Base-by-base conservation (phyloP, 1,284 basidiomycete genomes). In the Fistulina hepatica region DNA sequence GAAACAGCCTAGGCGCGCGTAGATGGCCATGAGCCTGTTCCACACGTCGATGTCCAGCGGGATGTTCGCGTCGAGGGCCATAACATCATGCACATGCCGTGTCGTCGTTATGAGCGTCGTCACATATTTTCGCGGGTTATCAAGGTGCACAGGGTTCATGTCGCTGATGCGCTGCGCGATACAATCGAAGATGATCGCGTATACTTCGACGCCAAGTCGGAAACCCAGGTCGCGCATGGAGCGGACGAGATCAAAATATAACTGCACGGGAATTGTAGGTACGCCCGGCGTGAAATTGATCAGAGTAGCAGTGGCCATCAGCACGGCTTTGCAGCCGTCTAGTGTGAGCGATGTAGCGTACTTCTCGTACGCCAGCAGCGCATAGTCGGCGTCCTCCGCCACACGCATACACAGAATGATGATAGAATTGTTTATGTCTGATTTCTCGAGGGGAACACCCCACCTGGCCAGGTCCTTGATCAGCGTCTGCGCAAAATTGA, bases 21-120 rank as follows among this genome's bases (percentile, higher is more conserved):
- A 97, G 2, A 88, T 81, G 54, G 88, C 78, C 84, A 97, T 90
- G 41, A 97, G 64, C 47, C 86, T 75, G 52, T 92, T 94, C 67
- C 84, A 79, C n/a, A 92, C 66, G 1, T 65, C 60, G 9, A 76
- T 65, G 50, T 92, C 82, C 3, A 88, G 84, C 15, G 74, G 69
- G 43, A 94, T 62, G 13, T 69, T 67, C 7, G 78, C 67, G 51
- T 95, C 90, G 28, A 91, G 64, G 33, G 78, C 80, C 48, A 95
- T 67, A 37, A 81, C 64, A 43, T 84, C 75, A 54, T 95, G 90
- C 13, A 82, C 67, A 19, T 79, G 71, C n/a, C 74, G 71, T 28
- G 86, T 70, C 20, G 65, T 60, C 5, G 49, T 53, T 8, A 70
- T 53, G 16, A 81, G 58, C 24, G n/a, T 59, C 48, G 31, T 55